Percentiles rank a stretch among this genome's conserved stretches.
Conservation (phyloP, 2,329 filamentous ascomycete species). For the Diatrype stigma region DNA sequence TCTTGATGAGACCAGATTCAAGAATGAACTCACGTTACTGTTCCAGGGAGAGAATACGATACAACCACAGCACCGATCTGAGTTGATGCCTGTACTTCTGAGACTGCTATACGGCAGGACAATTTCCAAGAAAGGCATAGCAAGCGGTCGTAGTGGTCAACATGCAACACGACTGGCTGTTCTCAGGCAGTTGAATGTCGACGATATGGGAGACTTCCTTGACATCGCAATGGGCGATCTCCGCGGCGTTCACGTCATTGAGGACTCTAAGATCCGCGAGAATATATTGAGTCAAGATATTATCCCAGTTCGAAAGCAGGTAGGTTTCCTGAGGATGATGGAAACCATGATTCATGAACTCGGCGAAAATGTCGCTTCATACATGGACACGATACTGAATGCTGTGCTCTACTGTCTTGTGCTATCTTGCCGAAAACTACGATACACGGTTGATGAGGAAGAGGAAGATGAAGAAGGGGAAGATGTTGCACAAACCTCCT, state of each 20-base stretch:
- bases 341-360: constrained; percentile 82
- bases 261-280: constrained; percentile 44
- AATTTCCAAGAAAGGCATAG: constrained; percentile 73
- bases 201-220: constrained; percentile 77
- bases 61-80: constrained; percentile 64
- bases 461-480: constrained; percentile 34
- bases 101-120: constrained; percentile 85
- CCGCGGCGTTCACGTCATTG: constrained; percentile 54
- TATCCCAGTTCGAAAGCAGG: constrained; percentile 70
- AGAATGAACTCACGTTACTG: constrained; percentile 88
- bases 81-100: constrained; percentile 81
- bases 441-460: constrained; percentile 33
- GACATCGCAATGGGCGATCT: constrained; percentile 75
- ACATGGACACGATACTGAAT: constrained; percentile 65
- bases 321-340: constrained; percentile 89
- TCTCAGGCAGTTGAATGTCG: constrained; percentile 69
- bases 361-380: constrained; percentile 66
- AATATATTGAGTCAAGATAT: constrained; percentile 54
- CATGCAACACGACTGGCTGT: constrained; percentile 77
- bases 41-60: constrained; percentile 73
- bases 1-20: constrained; percentile 85
- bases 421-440: constrained; percentile 59
- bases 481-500: constrained; percentile 43
- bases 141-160: constrained; percentile 75
- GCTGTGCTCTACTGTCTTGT: constrained; percentile 79